These are phyloP conservation scores for Xylaria scruposa DNA, from an alignment of 495 filamentous ascomycete species.

Conservation along the genomic window DNA sequence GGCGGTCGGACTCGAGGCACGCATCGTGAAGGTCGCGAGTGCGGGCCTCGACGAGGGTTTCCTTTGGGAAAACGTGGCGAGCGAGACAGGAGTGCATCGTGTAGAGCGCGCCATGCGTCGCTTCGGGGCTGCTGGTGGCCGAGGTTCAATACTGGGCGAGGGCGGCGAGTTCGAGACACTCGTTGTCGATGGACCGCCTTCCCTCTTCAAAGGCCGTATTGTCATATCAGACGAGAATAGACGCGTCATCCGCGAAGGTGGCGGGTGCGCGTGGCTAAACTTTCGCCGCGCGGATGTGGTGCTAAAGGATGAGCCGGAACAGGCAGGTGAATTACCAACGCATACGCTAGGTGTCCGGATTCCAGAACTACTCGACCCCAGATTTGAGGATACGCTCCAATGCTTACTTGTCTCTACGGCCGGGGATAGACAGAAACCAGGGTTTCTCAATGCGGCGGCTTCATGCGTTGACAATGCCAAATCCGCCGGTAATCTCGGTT, in stretches of 20 bases:
- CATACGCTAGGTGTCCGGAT: slow-evolving; percentile 46
- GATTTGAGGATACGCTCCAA: slow-evolving; percentile 43
- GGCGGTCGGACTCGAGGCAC: slow-evolving; percentile 73
- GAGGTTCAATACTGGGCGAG: slow-evolving; percentile 81
- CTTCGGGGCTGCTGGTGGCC: slow-evolving; percentile 64
- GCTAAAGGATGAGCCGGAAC: slow-evolving; percentile 49
- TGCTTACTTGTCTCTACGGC: slow-evolving; percentile 6
- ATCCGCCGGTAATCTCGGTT: neutral
- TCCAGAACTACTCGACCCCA: slow-evolving; percentile 54
- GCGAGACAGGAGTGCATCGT: slow-evolving; percentile 54
- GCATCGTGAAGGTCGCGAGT: slow-evolving; percentile 93
- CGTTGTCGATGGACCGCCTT: slow-evolving; percentile 76
- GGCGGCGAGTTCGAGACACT: slow-evolving; percentile 97
- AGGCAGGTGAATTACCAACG: slow-evolving; percentile 3
- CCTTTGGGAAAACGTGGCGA: slow-evolving; percentile 82
- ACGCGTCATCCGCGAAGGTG: slow-evolving; percentile 66
- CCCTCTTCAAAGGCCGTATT: slow-evolving; percentile 75
- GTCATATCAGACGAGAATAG: slow-evolving; percentile 62
- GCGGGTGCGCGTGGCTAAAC: slow-evolving; percentile 71
- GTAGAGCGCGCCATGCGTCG: slow-evolving; percentile 68
- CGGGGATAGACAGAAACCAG: slow-evolving; percentile 23
- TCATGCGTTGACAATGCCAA: slow-evolving; percentile 5
- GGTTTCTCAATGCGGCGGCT: neutral
- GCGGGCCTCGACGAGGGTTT: slow-evolving; percentile 83
- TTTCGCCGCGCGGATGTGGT: slow-evolving; percentile 65